Evolutionary conservation across 805 yeast genomes (phyloP).

Genomic region (Pichia sporocuriosa): DNA sequence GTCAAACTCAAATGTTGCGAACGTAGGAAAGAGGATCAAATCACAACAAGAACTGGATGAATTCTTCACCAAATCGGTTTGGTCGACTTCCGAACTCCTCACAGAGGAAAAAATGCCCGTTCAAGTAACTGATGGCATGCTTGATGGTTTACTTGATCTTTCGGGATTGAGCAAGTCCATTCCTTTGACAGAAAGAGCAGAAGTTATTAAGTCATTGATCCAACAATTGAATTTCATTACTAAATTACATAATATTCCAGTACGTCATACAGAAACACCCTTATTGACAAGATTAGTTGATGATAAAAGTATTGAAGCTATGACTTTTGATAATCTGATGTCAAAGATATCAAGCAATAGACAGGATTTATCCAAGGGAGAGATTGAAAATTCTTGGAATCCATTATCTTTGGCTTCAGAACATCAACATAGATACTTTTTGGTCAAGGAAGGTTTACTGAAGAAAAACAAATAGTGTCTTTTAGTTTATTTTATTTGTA

Average conservation of each 20-base stretch:
- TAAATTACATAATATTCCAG: conserved; percentile 33
- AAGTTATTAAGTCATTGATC: conserved; percentile 31
- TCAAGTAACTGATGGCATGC: conserved; percentile 14
- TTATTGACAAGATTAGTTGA: conserved; percentile 25
- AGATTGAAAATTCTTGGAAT: conserved; percentile 36
- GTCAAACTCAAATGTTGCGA: background rate
- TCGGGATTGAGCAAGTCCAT: conserved; percentile 41
- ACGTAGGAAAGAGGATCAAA: conserved; percentile 13
- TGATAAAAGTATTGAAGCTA: conserved; percentile 16
- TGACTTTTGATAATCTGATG: conserved; percentile 30
- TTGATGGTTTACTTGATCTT: conserved; percentile 35
- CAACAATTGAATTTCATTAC: conserved; percentile 47
- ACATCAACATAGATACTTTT: conserved; percentile 33
- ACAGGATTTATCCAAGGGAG: conserved; percentile 34
- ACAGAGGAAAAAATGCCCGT: conserved; percentile 3
- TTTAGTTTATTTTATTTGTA: too few relatives aligned
- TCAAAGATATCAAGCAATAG: conserved; percentile 18
- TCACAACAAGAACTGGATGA: conserved; percentile 14
- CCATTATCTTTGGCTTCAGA: conserved; percentile 31
- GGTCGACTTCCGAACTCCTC: conserved; percentile 25
- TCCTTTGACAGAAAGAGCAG: conserved; percentile 23
- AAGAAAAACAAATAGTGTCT: conserved; percentile 29
- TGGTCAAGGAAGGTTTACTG: conserved; percentile 41
- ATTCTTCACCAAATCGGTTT: conserved; percentile 18
- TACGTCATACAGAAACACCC: conserved; percentile 11